Percentiles rank a stretch among this genome's conserved stretches.
These are phyloP conservation scores for Paramecium caudatum DNA, from an alignment of 73 alveolate genomes.

Conservation along the genomic window DNA sequence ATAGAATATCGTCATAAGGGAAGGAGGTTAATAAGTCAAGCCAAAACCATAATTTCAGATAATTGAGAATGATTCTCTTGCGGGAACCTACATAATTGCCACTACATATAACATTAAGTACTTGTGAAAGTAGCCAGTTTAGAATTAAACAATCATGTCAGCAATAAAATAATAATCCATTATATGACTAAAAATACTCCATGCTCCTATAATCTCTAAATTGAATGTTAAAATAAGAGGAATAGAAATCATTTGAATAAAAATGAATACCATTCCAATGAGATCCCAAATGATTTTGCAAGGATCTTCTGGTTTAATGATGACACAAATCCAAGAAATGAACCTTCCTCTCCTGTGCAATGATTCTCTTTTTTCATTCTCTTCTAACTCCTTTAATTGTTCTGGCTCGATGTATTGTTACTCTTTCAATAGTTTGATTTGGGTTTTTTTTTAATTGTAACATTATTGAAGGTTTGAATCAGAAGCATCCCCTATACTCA, in stretches of 20 bases:
- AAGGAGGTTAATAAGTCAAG: conserved; percentile 48
- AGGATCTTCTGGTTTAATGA: conserved; percentile 35
- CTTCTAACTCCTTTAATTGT: neutral
- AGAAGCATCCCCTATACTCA: no score
- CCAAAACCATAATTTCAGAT: conserved; percentile 36
- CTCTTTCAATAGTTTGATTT: neutral
- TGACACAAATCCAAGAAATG: neutral
- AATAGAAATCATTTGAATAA: conserved; percentile 38
- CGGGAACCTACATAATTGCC: conserved; percentile 25
- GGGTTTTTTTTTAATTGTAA: conserved; percentile 8
- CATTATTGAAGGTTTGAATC: no score
- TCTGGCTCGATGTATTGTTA: conserved; percentile 6
- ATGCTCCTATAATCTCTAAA: neutral
- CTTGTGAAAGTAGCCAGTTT: conserved; percentile 55
- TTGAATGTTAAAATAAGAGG: conserved; percentile 29
- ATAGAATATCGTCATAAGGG: conserved; percentile 13
- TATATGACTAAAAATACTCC: neutral
- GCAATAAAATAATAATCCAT: conserved; percentile 62
- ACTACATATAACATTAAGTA: neutral
- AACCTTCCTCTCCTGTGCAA: no score
- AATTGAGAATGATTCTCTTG: neutral
- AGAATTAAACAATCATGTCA: conserved; percentile 38
- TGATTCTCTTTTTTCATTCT: neutral
- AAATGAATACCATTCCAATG: conserved; percentile 42
- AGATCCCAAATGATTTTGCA: conserved; percentile 40